Evolutionary conservation across 371 early-diverging fungal genomes (phyloP).

Genomic region (Mucor circinelloides): DNA sequence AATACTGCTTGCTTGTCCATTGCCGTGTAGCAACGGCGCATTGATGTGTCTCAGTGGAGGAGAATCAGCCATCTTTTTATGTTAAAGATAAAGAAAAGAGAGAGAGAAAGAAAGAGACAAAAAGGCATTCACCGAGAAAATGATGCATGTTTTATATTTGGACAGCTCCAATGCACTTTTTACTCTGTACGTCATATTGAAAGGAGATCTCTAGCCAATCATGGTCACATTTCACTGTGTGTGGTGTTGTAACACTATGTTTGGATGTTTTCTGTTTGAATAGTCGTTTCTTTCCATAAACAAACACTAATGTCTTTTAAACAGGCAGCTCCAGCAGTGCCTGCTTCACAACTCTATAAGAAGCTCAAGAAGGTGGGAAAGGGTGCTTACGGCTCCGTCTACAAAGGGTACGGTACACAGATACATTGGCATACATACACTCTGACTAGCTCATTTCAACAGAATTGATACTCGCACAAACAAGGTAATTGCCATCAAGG

Average conservation of each 20-base stretch:
- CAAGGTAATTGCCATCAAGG: conserved; percentile 91
- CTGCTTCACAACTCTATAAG: conserved; percentile 47
- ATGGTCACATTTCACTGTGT: neutral
- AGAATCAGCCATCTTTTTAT: neutral
- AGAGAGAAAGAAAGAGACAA: neutral
- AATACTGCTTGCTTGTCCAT: neutral
- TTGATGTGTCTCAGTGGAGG: neutral
- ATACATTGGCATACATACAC: neutral
- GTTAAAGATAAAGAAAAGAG: neutral
- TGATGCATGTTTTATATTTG: neutral
- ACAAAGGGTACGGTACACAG: conserved; percentile 43
- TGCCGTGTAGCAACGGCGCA: neutral
- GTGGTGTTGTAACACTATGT: neutral
- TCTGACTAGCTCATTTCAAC: neutral
- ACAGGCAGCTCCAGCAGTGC: conserved; percentile 6
- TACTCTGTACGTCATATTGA: neutral
- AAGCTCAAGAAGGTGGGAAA: conserved; percentile 51
- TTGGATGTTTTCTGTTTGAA: neutral
- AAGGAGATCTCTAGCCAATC: neutral
- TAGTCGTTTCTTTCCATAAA: neutral
- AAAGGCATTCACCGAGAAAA: neutral
- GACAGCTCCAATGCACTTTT: neutral
- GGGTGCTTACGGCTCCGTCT: conserved; percentile 62
- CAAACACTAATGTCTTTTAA: conserved; percentile 12
- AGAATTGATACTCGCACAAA: conserved; percentile 71